Evolutionary conservation across 1,139 yeast species (phyloP).

Genomic region (Tardiomyces blankii): DNA sequence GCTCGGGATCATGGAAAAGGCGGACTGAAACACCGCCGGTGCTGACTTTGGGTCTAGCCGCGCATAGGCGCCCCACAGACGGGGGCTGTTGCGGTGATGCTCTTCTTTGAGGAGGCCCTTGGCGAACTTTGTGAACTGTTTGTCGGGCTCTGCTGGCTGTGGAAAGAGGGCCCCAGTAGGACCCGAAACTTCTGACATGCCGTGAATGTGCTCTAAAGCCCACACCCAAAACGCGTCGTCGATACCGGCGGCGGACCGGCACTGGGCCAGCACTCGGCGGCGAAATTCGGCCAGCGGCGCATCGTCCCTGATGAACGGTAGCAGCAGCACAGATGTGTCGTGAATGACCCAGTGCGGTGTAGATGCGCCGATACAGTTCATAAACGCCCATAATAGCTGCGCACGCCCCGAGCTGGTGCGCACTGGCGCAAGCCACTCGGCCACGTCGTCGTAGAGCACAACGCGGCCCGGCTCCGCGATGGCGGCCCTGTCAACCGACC

Average conservation of each 20-base stretch:
- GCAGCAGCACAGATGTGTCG: constrained; percentile 4
- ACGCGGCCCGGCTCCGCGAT: constrained; percentile 3
- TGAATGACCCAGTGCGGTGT: background rate
- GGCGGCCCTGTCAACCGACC: constrained; percentile 1
- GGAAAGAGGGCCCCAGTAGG: no score
- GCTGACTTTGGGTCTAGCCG: background rate
- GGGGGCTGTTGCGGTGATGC: constrained; percentile 1
- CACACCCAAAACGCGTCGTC: constrained; percentile 4
- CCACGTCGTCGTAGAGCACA: constrained; percentile 8
- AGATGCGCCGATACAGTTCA: background rate
- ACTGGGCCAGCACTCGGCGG: background rate
- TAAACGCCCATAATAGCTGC: background rate
- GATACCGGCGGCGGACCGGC: background rate
- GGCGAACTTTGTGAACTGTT: constrained; percentile 2
- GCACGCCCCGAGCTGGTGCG: constrained; percentile 4
- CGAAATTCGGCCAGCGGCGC: background rate
- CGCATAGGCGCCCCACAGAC: constrained; percentile 6
- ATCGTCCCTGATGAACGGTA: constrained; percentile 1
- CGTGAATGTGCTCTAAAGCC: constrained; percentile 5
- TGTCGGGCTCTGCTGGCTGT: background rate
- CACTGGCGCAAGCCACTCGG: constrained; percentile 1
- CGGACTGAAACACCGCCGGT: background rate
- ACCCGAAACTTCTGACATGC: background rate
- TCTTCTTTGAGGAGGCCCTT: constrained; percentile 1
- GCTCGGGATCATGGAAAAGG: background rate